phyloP scores from a whole-genome alignment of 306 rosid species.

The Cicer pinnatifidum region DNA sequence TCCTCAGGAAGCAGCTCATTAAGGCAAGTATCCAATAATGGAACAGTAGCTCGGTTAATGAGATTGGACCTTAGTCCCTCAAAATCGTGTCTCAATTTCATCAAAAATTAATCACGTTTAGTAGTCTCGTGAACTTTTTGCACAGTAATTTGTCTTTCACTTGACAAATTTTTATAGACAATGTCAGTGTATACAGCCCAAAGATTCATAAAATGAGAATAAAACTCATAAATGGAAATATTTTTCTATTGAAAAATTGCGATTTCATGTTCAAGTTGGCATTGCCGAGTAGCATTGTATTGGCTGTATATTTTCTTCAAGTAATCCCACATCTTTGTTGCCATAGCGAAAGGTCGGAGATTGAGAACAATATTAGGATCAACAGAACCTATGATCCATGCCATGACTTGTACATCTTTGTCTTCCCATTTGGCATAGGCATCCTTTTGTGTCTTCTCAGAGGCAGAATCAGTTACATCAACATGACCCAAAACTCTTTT shows the following conservation, averaged over 20 bases:
- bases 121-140: neutral
- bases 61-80: neutral
- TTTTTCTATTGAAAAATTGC: neutral
- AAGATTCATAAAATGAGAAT: constrained; percentile 14
- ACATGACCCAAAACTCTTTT: too few relatives aligned
- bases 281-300: neutral
- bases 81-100: constrained; percentile 9
- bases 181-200: constrained; percentile 13
- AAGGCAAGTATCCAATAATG: too few relatives aligned
- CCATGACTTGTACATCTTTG: too few relatives aligned
- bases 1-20: neutral
- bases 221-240: neutral
- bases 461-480: too few relatives aligned
- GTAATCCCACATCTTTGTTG: too few relatives aligned
- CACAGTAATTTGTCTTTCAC: neutral
- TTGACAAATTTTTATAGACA: neutral
- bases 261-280: neutral
- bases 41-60: neutral
- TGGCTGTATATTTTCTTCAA: too few relatives aligned
- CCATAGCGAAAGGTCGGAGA: too few relatives aligned
- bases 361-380: too few relatives aligned
- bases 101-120: neutral
- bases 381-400: too few relatives aligned
- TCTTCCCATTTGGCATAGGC: too few relatives aligned
- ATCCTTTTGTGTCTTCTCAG: too few relatives aligned